phyloP scores from a whole-genome alignment of 2,329 filamentous ascomycete species.

The Apiospora saccharicola region DNA sequence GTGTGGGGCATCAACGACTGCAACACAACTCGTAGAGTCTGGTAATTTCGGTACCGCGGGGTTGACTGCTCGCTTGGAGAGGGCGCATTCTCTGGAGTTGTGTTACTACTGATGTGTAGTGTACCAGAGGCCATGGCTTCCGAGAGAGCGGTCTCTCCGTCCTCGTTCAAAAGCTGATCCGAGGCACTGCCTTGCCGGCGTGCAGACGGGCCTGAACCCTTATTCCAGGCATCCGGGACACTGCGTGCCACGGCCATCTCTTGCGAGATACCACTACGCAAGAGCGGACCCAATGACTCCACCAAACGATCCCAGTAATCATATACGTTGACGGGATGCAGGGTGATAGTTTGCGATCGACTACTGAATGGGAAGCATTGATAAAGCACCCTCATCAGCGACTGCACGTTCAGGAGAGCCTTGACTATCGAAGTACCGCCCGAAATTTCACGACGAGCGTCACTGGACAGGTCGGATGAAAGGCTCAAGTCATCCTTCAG shows the following conservation, averaged over 20 bases:
- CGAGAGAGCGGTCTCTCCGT: constrained; percentile 40
- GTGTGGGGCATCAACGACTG: constrained; percentile 80
- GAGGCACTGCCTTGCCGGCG: constrained; percentile 28
- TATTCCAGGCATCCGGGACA: constrained; percentile 74
- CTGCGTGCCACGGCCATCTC: constrained; percentile 77
- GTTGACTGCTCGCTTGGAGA: constrained; percentile 40
- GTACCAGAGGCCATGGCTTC: constrained; percentile 37
- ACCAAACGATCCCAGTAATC: constrained; percentile 84
- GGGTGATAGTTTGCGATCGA: constrained; percentile 69
- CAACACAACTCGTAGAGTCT: constrained; percentile 77
- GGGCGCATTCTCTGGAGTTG: constrained; percentile 27
- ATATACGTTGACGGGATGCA: constrained; percentile 81
- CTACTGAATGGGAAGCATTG: constrained; percentile 76
- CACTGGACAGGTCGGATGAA: constrained; percentile 41
- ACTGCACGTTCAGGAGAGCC: constrained; percentile 78
- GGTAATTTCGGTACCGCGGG: constrained; percentile 73
- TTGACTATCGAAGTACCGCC: constrained; percentile 82
- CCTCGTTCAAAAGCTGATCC: constrained; percentile 29
- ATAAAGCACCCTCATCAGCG: constrained; percentile 76
- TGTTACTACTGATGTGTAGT: constrained; percentile 36
- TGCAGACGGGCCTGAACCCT: constrained; percentile 32
- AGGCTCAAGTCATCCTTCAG: constrained; percentile 53
- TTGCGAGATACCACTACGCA: constrained; percentile 84
- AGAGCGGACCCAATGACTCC: constrained; percentile 76
- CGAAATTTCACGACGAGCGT: constrained; percentile 51